These are phyloP conservation scores for Stachybotrys echinatus DNA, from an alignment of 2,329 filamentous ascomycete species.

Conservation along the genomic window DNA sequence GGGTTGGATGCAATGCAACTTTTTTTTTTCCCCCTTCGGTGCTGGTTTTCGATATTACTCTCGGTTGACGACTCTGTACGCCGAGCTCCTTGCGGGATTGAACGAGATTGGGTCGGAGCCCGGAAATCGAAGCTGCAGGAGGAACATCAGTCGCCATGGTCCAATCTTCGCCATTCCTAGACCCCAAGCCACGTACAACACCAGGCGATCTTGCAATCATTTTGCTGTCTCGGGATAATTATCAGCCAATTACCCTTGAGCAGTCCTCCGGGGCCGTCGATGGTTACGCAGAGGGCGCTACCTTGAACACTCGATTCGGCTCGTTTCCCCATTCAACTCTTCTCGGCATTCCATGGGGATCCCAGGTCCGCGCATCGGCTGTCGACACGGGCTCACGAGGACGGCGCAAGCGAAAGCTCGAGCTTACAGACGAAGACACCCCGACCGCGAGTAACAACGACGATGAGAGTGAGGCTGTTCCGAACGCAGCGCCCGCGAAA, in stretches of 20 bases:
- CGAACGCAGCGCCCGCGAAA: constrained; percentile 32
- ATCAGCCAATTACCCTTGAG: constrained; percentile 69
- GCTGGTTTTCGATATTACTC: too few species aligned
- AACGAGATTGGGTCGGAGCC: background rate
- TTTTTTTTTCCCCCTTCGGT: background rate
- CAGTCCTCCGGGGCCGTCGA: constrained; percentile 57
- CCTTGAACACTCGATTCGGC: constrained; percentile 89
- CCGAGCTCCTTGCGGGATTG: background rate
- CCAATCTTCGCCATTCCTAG: constrained; percentile 70
- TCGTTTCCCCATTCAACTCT: constrained; percentile 80
- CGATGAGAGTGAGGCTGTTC: constrained; percentile 21
- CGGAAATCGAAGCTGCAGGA: background rate
- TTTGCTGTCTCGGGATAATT: constrained; percentile 81
- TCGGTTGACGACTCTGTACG: too few species aligned
- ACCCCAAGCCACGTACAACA: constrained; percentile 57
- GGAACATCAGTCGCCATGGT: constrained; percentile 23
- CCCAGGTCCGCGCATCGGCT: constrained; percentile 81
- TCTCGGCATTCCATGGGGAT: constrained; percentile 79
- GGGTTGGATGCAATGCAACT: background rate
- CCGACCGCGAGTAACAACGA: constrained; percentile 26
- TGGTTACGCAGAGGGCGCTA: constrained; percentile 71
- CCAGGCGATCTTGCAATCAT: constrained; percentile 72
- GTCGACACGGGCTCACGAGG: constrained; percentile 91
- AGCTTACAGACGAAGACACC: constrained; percentile 38
- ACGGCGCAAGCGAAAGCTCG: constrained; percentile 58